These are phyloP conservation scores for Ceratocystis lukuohia DNA, from an alignment of 2,329 filamentous ascomycete species.

Conservation along the genomic window DNA sequence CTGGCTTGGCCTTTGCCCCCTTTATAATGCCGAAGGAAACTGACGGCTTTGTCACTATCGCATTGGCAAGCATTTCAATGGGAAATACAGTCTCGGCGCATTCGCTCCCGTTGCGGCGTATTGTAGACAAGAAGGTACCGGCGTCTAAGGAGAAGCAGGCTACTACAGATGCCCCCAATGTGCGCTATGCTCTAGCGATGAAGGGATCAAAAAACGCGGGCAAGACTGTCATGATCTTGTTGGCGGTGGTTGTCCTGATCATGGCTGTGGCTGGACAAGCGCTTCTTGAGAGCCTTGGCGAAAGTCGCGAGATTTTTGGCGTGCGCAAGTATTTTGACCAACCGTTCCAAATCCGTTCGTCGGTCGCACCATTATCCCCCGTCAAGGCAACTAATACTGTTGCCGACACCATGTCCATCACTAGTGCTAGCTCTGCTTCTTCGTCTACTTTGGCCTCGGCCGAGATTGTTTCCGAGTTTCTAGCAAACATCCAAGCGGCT, in stretches of 20 bases:
- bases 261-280: conserved; percentile 50
- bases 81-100: conserved; percentile 70
- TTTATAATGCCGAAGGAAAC: conserved; percentile 35
- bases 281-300: conserved; percentile 49
- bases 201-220: conserved; percentile 41
- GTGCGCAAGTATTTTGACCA: conserved; percentile 17
- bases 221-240: conserved; percentile 37
- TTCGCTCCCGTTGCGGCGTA: conserved; percentile 52
- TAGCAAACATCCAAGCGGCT: conserved; percentile 12
- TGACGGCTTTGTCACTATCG: conserved; percentile 35
- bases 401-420: background rate
- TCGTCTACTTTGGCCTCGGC: background rate
- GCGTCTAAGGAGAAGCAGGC: conserved; percentile 27
- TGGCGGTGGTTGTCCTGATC: conserved; percentile 40
- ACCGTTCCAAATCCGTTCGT: conserved; percentile 13
- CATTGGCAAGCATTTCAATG: conserved; percentile 69
- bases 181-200: conserved; percentile 57
- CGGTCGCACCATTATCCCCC: conserved; percentile 14
- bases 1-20: conserved; percentile 41
- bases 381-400: conserved; percentile 7
- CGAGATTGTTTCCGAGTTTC: conserved; percentile 13
- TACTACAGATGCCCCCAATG: conserved; percentile 18
- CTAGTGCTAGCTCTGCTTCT: background rate
- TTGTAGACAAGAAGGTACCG: conserved; percentile 28
- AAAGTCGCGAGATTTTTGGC: conserved; percentile 39